Evolutionary conservation across 768 basidiomycete genomes (phyloP).

Genomic region (Kwoniella pini): DNA sequence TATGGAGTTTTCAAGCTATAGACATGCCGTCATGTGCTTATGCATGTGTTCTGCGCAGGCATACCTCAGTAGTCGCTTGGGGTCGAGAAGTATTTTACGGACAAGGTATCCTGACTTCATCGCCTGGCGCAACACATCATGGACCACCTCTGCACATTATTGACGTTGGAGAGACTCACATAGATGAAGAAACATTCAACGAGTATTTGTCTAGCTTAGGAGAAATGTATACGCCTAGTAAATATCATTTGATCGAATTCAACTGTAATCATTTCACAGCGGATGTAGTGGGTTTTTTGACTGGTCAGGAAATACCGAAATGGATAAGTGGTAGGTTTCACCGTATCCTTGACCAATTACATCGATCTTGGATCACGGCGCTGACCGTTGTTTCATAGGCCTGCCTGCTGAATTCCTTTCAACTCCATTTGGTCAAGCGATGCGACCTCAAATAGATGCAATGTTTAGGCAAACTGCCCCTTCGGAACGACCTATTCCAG

Average conservation of each 20-base stretch:
- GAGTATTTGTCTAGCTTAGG: conserved; percentile 78
- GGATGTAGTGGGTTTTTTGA: conserved; percentile 82
- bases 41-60: conserved; percentile 64
- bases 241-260: conserved; percentile 69
- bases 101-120: conserved; percentile 71
- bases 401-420: conserved; percentile 72
- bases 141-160: conserved; percentile 43
- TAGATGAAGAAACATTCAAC: conserved; percentile 81
- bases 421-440: conserved; percentile 79
- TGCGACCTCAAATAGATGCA: conserved; percentile 85
- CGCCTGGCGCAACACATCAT: conserved; percentile 74
- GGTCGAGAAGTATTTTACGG: conserved; percentile 88
- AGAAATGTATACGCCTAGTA: conserved; percentile 83
- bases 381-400: conserved; percentile 34
- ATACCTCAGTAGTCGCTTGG: conserved; percentile 87
- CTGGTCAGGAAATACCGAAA: conserved; percentile 73
- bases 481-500: conserved; percentile 53
- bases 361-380: neutral
- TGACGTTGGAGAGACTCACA: conserved; percentile 49
- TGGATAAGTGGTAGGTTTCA: conserved; percentile 74
- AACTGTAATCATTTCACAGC: conserved; percentile 96
- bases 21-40: too few relatives aligned
- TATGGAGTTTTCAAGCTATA: too few relatives aligned
- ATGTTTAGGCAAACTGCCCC: conserved; percentile 73
- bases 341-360: neutral